A percentile compares a stretch with the other conserved stretches of the same genome.
Evolutionary conservation across 805 yeast species (phyloP).

Genomic region (Ogataea populi-albae): DNA sequence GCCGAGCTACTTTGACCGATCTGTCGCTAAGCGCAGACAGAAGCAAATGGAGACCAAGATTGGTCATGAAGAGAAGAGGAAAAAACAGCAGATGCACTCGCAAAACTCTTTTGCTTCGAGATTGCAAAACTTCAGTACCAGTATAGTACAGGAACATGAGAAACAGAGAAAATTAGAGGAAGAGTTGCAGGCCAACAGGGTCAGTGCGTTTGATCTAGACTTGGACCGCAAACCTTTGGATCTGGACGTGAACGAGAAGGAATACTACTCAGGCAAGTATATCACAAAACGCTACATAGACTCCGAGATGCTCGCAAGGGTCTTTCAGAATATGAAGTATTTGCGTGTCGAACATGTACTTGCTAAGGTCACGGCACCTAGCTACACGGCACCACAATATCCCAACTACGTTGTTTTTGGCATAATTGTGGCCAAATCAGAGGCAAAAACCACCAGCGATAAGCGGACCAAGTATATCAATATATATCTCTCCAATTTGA

Average conservation of each 20-base stretch:
- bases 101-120: slow-evolving; percentile 13
- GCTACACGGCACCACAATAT: slow-evolving; percentile 63
- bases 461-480: slow-evolving; percentile 51
- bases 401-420: slow-evolving; percentile 84
- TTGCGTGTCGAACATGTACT: slow-evolving; percentile 56
- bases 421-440: slow-evolving; percentile 55
- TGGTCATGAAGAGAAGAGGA: neutral
- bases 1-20: slow-evolving; percentile 15
- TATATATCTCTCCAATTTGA: slow-evolving; percentile 66
- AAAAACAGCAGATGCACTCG: neutral
- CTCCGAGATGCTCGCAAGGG: slow-evolving; percentile 29
- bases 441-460: slow-evolving; percentile 43
- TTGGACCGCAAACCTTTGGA: slow-evolving; percentile 26
- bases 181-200: slow-evolving; percentile 34
- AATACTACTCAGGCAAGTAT: slow-evolving; percentile 42
- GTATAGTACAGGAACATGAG: slow-evolving; percentile 20
- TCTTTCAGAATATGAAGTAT: slow-evolving; percentile 50
- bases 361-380: slow-evolving; percentile 67
- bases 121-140: slow-evolving; percentile 8
- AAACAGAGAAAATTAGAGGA: slow-evolving; percentile 21
- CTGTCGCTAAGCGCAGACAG: slow-evolving; percentile 8
- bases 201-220: slow-evolving; percentile 37
- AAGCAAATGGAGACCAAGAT: slow-evolving; percentile 10
- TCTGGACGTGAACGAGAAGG: slow-evolving; percentile 40
- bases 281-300: slow-evolving; percentile 48